Base-by-base conservation (phyloP, 306 rosid genomes). In the Mimosa bimucronata region DNA sequence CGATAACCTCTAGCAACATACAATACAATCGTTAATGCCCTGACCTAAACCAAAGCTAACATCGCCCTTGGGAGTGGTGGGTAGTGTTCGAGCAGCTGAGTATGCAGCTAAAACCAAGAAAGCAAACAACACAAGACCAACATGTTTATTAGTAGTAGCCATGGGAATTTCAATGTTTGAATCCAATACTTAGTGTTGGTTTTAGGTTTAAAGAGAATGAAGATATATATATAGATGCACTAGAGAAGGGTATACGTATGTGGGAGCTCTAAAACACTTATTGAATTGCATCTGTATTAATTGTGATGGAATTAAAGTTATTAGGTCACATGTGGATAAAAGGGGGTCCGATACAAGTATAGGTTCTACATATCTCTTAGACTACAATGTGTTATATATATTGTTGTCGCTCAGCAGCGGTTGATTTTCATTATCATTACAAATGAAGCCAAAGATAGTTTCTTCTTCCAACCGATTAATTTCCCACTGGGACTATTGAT, bases 81-180 rank as follows among this genome's bases (percentile, higher is more conserved):
- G 85, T 72, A 88, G 84, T n/a, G 85, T 75, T 82, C 90, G 80
- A 18, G 92, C 80, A 7, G 94, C 87, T 12, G 87, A 87, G 69
- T 85, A 81, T 19, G 86, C 76, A 12, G 88, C 86, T 2, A 87
- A 29, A 72, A 84, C 79, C 16, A 91, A 37, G 34, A 82, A 41
- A 21, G 67, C 71, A 73, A 86, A 75, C 77, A 83, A 70, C 83
- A 84, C 71, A 57, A 76, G 13, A 73, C 42, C 79, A 11, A 44
- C 13, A 72, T 72, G 46, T 68, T 85, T 88, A 23, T 85, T 88
- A 23, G 64, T 42, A 38, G 81, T 67, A 19, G 78, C 82, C 94
- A 91, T 85, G 37, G 74, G 48, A 68, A 50, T 23, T 2, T 44
- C 15, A 2, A 38, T 38, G 61, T 79, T 48, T 42, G 82, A 79